A percentile compares a stretch with the other conserved stretches of the same genome.
These are phyloP conservation scores for Cunninghamia lanceolata DNA, from an alignment of 75 land plant genomes.

Conservation along the genomic window DNA sequence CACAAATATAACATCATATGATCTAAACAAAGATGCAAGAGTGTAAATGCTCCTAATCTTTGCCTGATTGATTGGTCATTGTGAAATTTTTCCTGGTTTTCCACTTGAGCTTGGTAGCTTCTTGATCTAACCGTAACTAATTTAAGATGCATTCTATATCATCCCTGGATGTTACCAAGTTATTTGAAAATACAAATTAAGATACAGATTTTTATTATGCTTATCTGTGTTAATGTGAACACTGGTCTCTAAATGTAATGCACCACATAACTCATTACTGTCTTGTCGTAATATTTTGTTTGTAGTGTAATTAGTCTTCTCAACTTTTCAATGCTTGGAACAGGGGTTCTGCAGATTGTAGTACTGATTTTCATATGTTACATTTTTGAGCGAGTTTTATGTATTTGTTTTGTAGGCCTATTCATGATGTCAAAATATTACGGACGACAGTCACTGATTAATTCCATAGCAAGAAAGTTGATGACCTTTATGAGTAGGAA, in stretches of 20 bases:
- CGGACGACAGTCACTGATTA: constrained; percentile 38
- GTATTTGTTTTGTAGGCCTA: constrained; percentile 36
- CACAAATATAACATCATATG: background rate
- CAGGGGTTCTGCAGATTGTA: background rate
- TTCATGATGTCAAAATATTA: constrained; percentile 63
- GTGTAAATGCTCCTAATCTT: background rate
- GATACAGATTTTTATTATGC: background rate
- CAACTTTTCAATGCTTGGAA: background rate
- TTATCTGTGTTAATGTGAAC: background rate
- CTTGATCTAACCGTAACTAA: background rate
- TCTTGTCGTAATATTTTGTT: background rate
- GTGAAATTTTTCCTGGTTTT: background rate
- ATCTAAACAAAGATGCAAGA: background rate
- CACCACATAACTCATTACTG: background rate
- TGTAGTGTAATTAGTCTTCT: background rate
- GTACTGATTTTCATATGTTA: background rate
- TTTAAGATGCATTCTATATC: background rate
- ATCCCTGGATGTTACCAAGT: background rate
- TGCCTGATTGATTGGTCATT: background rate
- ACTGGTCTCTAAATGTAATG: background rate
- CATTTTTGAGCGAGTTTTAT: background rate
- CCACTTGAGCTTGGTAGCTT: background rate
- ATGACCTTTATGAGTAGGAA: background rate
- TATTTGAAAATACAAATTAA: background rate
- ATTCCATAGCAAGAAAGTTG: background rate